phyloP scores from a whole-genome alignment of 441 rosid species.

The Sinapis alba region DNA sequence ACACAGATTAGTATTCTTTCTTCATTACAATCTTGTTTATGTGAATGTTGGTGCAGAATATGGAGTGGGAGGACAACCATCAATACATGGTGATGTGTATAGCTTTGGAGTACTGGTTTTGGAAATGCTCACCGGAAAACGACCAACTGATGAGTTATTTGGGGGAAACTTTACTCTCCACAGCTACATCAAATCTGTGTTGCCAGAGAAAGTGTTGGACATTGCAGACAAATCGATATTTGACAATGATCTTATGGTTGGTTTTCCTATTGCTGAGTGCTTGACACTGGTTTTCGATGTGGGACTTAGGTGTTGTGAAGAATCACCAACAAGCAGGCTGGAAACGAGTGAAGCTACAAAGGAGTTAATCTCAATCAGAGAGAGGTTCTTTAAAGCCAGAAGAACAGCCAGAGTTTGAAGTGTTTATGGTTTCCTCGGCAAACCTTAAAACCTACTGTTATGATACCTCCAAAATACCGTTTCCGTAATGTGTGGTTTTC shows the following conservation, averaged over 20 bases:
- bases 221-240: conserved; percentile 18
- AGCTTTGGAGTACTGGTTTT: conserved; percentile 40
- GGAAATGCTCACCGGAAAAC: conserved; percentile 40
- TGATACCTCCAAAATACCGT: not conserved
- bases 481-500: not conserved
- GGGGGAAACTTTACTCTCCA: conserved; percentile 11
- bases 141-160: conserved; percentile 37
- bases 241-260: not conserved
- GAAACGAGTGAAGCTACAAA: not conserved
- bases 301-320: conserved; percentile 17
- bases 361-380: conserved; percentile 6
- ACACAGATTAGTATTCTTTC: not conserved
- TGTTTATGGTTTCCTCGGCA: not conserved
- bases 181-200: conserved; percentile 5
- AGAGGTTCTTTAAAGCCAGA: conserved; percentile 11
- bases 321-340: not conserved
- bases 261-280: conserved; percentile 6
- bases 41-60: conserved; percentile 24
- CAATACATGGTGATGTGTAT: conserved; percentile 37
- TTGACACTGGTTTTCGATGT: conserved; percentile 5
- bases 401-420: not conserved
- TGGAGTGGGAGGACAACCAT: conserved; percentile 34
- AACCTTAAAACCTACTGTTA: not conserved
- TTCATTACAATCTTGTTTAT: not conserved
- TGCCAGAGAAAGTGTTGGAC: conserved; percentile 27